Evolutionary conservation across 176 grass and related monocot species (phyloP).

Genomic region (Chloris gayana): DNA sequence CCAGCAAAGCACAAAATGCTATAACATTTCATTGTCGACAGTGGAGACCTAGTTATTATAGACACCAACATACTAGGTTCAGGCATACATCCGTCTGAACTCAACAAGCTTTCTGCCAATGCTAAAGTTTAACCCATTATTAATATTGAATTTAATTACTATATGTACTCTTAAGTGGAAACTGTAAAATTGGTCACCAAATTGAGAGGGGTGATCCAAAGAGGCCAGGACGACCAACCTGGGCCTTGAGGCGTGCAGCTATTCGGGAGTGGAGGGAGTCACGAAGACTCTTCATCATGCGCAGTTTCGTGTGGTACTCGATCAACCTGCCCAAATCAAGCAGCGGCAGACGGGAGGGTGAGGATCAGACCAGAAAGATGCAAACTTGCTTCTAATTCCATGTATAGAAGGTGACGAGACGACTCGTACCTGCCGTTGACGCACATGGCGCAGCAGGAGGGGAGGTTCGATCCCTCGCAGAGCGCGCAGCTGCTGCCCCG

Average conservation of each 20-base stretch:
- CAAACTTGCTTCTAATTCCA: not conserved
- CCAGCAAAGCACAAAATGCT: slow-evolving; percentile 21
- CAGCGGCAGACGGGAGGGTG: not conserved
- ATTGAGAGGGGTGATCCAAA: not conserved
- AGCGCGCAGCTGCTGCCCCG: slow-evolving; percentile 61
- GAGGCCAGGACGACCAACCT: slow-evolving; percentile 48
- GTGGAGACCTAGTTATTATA: not conserved
- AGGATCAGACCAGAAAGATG: slow-evolving; percentile 1
- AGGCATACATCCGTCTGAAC: not conserved
- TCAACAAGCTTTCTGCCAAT: not conserved
- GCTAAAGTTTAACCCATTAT: not conserved
- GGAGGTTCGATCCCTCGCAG: slow-evolving; percentile 87
- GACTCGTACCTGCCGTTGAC: slow-evolving; percentile 71
- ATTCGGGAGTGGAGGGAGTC: slow-evolving; percentile 66
- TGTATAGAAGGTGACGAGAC: not conserved
- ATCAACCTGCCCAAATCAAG: slow-evolving; percentile 54
- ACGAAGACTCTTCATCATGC: slow-evolving; percentile 56
- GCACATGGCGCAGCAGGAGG: slow-evolving; percentile 76
- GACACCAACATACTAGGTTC: not conserved
- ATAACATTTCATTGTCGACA: not conserved
- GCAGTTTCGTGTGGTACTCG: slow-evolving; percentile 60
- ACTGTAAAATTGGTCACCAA: not conserved
- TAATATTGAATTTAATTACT: not conserved
- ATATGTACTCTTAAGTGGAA: not conserved
- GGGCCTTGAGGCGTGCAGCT: slow-evolving; percentile 50